phyloP scores from a whole-genome alignment of 1,139 yeast genomes.

The Magnusiomyces ingens region DNA sequence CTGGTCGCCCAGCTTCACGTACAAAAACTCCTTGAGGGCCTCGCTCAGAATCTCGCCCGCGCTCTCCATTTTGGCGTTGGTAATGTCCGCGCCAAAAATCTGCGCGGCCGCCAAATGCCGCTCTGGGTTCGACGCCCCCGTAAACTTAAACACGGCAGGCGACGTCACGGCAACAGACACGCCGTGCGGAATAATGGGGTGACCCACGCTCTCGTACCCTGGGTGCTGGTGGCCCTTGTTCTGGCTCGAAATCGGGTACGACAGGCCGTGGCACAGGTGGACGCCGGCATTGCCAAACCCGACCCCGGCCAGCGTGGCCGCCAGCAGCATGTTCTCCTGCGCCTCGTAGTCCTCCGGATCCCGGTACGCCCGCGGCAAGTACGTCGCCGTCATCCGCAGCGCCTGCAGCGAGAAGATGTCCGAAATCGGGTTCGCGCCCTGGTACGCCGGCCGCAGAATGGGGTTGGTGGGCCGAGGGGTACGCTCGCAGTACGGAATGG shows the following conservation, averaged over 20 bases:
- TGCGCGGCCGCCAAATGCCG: constrained; percentile 37
- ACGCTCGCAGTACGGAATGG: constrained; percentile 37
- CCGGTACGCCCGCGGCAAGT: constrained; percentile 35
- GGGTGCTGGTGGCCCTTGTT: constrained; percentile 35
- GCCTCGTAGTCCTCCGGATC: constrained; percentile 37
- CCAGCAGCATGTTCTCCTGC: constrained; percentile 36
- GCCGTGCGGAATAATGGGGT: constrained; percentile 38
- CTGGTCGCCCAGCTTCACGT: constrained; percentile 34
- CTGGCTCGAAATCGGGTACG: constrained; percentile 37
- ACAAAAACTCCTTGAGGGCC: constrained; percentile 33
- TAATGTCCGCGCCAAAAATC: constrained; percentile 34
- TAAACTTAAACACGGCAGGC: constrained; percentile 37
- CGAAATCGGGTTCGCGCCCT: constrained; percentile 39
- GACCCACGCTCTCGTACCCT: constrained; percentile 34
- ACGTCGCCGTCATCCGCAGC: constrained; percentile 34
- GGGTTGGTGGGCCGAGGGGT: constrained; percentile 37
- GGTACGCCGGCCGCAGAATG: constrained; percentile 37
- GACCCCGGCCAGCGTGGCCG: constrained; percentile 39
- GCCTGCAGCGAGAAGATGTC: constrained; percentile 38
- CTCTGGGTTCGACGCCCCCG: constrained; percentile 38
- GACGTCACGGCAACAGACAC: constrained; percentile 39
- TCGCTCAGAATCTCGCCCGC: constrained; percentile 37
- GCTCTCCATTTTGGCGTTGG: constrained; percentile 34
- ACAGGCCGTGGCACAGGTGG: constrained; percentile 38
- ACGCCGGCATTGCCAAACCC: constrained; percentile 41